These are phyloP conservation scores for Eleusine indica DNA, from an alignment of 176 grass and related monocot genomes.

Conservation along the genomic window DNA sequence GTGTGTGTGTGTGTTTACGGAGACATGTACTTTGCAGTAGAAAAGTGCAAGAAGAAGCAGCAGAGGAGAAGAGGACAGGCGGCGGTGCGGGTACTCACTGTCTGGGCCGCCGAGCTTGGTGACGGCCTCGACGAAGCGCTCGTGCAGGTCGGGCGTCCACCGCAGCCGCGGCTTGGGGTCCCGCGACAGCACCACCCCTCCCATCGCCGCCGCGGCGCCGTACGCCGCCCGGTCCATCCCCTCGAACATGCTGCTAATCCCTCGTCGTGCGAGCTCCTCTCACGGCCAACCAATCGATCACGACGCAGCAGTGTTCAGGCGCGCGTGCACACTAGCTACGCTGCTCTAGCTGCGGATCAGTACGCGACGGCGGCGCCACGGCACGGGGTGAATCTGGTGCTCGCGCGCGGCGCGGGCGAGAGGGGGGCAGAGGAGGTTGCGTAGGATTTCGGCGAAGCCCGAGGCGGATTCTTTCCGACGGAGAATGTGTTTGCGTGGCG, in stretches of 20 bases:
- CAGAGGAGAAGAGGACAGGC: not conserved
- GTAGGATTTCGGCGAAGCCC: conserved; percentile 56
- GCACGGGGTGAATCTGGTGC: conserved; percentile 46
- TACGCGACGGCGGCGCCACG: not conserved
- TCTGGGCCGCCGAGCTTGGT: conserved; percentile 93
- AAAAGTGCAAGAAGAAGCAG: not conserved
- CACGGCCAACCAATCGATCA: not conserved
- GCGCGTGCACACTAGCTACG: not conserved
- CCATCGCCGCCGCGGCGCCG: conserved; percentile 42
- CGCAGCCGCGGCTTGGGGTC: conserved; percentile 85
- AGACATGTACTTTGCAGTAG: not conserved
- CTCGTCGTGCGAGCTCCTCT: not conserved
- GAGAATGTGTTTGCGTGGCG: conserved; percentile 47
- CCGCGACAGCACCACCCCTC: conserved; percentile 63
- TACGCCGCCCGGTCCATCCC: conserved; percentile 49
- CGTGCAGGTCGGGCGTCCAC: conserved; percentile 95
- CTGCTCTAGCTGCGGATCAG: no score
- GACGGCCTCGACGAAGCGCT: conserved; percentile 95
- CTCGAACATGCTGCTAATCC: conserved; percentile 50
- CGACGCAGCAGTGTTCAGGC: not conserved
- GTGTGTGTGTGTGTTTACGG: not conserved
- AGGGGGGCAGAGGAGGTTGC: conserved; percentile 21
- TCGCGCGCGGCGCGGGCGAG: not conserved
- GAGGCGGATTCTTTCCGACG: conserved; percentile 56
- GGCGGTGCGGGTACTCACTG: conserved; percentile 50